These are phyloP conservation scores for Apostasia ramifera DNA, from an alignment of 106 monocot genomes.

Conservation along the genomic window DNA sequence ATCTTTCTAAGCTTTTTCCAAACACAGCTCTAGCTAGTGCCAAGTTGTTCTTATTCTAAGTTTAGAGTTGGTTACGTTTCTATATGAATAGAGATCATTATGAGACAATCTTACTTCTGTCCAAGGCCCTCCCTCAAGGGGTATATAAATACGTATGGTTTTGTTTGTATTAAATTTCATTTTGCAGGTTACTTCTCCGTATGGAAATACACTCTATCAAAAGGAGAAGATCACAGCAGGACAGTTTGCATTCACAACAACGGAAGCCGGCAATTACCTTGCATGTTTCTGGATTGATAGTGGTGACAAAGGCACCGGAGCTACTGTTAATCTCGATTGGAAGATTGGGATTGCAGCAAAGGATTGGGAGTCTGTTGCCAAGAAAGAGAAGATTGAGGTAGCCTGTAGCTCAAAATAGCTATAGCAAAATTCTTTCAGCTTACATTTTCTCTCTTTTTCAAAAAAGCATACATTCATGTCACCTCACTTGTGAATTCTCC, in stretches of 20 bases:
- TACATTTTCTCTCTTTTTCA: too few species aligned
- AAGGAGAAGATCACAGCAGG: constrained; percentile 52
- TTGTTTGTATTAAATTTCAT: too few species aligned
- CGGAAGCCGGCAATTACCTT: constrained; percentile 79
- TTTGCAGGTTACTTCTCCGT: constrained; percentile 84
- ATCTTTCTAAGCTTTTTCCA: too few species aligned
- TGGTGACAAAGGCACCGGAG: constrained; percentile 26
- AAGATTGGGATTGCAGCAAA: constrained; percentile 76
- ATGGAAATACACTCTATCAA: constrained; percentile 74
- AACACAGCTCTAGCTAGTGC: too few species aligned
- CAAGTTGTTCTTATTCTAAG: too few species aligned
- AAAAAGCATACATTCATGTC: too few species aligned
- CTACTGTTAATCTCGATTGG: constrained; percentile 74
- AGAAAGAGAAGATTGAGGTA: constrained; percentile 88
- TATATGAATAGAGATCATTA: too few species aligned
- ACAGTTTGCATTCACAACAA: constrained; percentile 90
- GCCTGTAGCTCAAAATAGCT: neutral
- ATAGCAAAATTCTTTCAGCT: too few species aligned
- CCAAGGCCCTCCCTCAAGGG: too few species aligned
- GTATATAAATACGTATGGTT: neutral
- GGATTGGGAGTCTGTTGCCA: constrained; percentile 92
- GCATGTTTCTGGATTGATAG: constrained; percentile 74
- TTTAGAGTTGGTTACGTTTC: too few species aligned
- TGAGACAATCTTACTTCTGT: too few species aligned
- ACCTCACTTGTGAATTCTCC: too few species aligned